phyloP scores from a whole-genome alignment of 169 alveolate genomes.

The Cryptosporidium sp. region DNA sequence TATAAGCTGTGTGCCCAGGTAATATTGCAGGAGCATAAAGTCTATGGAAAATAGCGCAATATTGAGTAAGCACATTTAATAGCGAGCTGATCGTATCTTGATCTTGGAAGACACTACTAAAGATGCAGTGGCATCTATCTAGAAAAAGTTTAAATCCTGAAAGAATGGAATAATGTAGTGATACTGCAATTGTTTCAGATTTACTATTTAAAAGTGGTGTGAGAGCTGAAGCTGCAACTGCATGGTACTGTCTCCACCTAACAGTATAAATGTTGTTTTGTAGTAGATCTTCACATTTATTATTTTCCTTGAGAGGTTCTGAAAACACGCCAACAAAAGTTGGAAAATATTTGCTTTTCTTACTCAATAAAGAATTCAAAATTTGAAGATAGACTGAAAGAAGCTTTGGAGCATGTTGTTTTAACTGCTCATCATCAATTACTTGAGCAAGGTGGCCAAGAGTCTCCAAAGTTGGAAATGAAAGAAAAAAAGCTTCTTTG shows the following conservation, averaged over 20 bases:
- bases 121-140: slow-evolving; percentile 46
- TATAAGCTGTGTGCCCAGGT: slow-evolving; percentile 56
- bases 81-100: slow-evolving; percentile 12
- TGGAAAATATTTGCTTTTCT: slow-evolving; percentile 65
- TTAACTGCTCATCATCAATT: slow-evolving; percentile 66
- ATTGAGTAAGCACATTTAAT: slow-evolving; percentile 32
- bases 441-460: slow-evolving; percentile 75
- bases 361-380: slow-evolving; percentile 64
- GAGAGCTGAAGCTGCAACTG: slow-evolving; percentile 39
- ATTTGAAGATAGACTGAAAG: slow-evolving; percentile 69
- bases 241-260: slow-evolving; percentile 70
- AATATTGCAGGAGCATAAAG: slow-evolving; percentile 60
- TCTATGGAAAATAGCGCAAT: slow-evolving; percentile 71
- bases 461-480: slow-evolving; percentile 73
- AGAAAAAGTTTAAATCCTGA: slow-evolving; percentile 61
- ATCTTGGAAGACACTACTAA: slow-evolving; percentile 18
- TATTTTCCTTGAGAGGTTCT: slow-evolving; percentile 21
- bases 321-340: slow-evolving; percentile 15
- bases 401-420: slow-evolving; percentile 70
- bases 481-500: slow-evolving; percentile 55
- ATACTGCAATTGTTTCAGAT: slow-evolving; percentile 59
- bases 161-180: slow-evolving; percentile 58
- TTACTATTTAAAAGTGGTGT: slow-evolving; percentile 55
- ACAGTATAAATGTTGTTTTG: slow-evolving; percentile 58
- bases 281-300: slow-evolving; percentile 40